Base-by-base conservation (phyloP, 306 rosid species). In the Trichosanthes cucumerina region DNA sequence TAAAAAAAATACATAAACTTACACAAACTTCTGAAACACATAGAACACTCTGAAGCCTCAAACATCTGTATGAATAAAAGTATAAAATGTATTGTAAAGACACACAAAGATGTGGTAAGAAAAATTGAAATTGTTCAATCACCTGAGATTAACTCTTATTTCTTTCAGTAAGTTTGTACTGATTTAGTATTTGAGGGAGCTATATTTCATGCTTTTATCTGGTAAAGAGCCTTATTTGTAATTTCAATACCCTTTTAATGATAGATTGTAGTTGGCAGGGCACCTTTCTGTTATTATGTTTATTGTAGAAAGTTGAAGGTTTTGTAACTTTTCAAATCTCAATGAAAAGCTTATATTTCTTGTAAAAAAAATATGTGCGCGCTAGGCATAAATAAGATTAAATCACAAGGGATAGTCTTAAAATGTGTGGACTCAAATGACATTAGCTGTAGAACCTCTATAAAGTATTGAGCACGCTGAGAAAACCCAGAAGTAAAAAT, bases 41-140 rank as follows among this genome's bases (percentile, higher is more conserved):
- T 52, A 94, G 78, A 81, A 89, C 80, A 81, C 87, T 87, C 79
- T 89, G 97, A 82, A 94, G 93, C 41, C 84, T 88, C 83, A 94
- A 80, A 81, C 84, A 75, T 81, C 97, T 94, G 91, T 83, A 88
- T 43, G 83, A 81, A 76, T 75, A 81, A 75, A 90, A 41, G 58
- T 2, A 24, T 36, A 38, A 66, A 36, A 10, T 38, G 50, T 38
- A 46, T 4, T 38, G 28, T 66, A 24, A 71, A 14, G 41, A 16
- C 18, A 41, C 11, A 46, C 15, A 26, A 46, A 44, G 36, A 71
- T 7, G 10, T 4, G 52, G 36, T 21, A 19, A 41, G 50, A 70
- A 69, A 69, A 43, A 38, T n/a, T 13, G 11, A 62, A 62, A 62
- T 28, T 18, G 10, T 62, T 31, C 41, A 6, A 62, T 62, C 69